These are phyloP conservation scores for Xylariaceae sp. DNA, from an alignment of 2,329 filamentous ascomycete species.

Conservation along the genomic window DNA sequence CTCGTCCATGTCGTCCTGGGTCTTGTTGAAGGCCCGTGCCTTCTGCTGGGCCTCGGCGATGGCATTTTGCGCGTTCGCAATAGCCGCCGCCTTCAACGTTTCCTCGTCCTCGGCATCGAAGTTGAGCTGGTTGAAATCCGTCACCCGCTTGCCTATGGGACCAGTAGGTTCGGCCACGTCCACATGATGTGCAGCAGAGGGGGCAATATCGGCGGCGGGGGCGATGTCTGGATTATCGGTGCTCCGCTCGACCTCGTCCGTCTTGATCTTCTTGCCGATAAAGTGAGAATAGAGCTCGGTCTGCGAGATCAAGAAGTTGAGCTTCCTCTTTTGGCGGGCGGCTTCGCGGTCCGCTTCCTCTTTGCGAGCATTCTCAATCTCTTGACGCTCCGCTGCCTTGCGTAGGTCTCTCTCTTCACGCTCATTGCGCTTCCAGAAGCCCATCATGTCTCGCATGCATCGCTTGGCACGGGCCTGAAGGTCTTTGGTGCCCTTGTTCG, in stretches of 20 bases:
- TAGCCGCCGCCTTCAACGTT: conserved; percentile 72
- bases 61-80: conserved; percentile 93
- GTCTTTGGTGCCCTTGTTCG: conserved; percentile 98
- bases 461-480: conserved; percentile 94
- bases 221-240: conserved; percentile 74
- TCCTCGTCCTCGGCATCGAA: conserved; percentile 94
- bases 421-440: conserved; percentile 99
- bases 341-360: conserved; percentile 97
- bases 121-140: conserved; percentile 88
- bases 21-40: conserved; percentile 85
- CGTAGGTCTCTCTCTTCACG: conserved; percentile 92
- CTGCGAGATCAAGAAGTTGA: conserved; percentile 98
- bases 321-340: conserved; percentile 94
- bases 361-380: conserved; percentile 93
- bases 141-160: conserved; percentile 64
- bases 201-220: conserved; percentile 45
- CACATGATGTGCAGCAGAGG: conserved; percentile 37
- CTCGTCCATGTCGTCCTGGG: conserved; percentile 66
- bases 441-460: conserved; percentile 99
- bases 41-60: conserved; percentile 92
- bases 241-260: conserved; percentile 85
- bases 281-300: conserved; percentile 99
- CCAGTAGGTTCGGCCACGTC: conserved; percentile 50
- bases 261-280: conserved; percentile 99
- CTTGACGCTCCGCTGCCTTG: conserved; percentile 90